Evolutionary conservation across 2,329 filamentous ascomycete species (phyloP), one percentile per base, ranked within the genome.

Genomic region (Coniochaeta hoffmannii): DNA sequence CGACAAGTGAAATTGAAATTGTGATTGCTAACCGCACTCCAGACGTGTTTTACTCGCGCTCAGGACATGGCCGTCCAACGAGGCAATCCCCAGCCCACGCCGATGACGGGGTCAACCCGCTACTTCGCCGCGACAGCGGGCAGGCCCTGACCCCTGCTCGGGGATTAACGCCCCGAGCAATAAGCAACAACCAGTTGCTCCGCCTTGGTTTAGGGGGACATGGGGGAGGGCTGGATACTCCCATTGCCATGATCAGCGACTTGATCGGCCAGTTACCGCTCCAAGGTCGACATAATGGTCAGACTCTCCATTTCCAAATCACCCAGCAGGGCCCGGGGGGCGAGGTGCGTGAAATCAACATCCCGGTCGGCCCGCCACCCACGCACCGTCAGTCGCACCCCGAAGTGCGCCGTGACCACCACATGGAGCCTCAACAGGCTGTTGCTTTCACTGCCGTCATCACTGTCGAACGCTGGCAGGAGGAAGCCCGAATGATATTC

Each of bases 401-500:
- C 19, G 79, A 82, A 19, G 69, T 70, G 36, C 77, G 80, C 24
- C 74, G 78, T 12, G 78, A 81, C 22, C 62, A 71, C 35, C 69
- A 74, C 60, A 72, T 79, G 64, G 87, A 89, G 56, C 87, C 87
- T 12, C 77, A 82, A n/a, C 86, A 88, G 62, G 87, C 90, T 12
- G 86, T 92, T 26, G 76, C 84, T 2, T 97, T 97, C 68, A 74
- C 79, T 19, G 78, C 90, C 9, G 82, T 84, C 35, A 78, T 82
- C 9, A 97, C 94, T 1, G 76, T 80, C 55, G 79, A 81, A 54
- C 86, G 94, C 58, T 99, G 95, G 87, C 83, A 89, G 66, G 90
- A 97, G 66, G 95, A 97, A 69, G 87, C 91, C 9, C 86, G 87
- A 60, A 85, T 99, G 69, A 79, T 97, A 0, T 97, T 94, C 69